phyloP scores from a whole-genome alignment of 2,329 filamentous ascomycete species.

The Ceratocystis variospora region DNA sequence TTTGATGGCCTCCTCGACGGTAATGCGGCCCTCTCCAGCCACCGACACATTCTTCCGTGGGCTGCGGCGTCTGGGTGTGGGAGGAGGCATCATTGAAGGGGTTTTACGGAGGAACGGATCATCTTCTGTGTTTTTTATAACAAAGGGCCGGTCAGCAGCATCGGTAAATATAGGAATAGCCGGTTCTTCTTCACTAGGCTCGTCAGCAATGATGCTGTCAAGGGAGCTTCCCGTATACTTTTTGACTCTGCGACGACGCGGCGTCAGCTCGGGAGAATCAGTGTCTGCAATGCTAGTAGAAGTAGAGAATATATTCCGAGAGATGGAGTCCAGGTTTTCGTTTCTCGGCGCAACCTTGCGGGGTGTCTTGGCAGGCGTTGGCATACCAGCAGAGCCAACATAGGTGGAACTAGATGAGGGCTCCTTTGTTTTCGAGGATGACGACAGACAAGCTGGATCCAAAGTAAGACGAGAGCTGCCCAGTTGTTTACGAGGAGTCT shows the following conservation, averaged over 20 bases:
- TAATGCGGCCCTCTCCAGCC: constrained; percentile 42
- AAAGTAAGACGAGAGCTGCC: constrained; percentile 27
- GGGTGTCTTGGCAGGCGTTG: constrained; percentile 67
- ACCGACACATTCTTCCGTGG: constrained; percentile 42
- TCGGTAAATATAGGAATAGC: constrained; percentile 66
- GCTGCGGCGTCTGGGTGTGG: constrained; percentile 33
- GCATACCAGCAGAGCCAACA: constrained; percentile 43
- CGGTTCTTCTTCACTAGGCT: constrained; percentile 44
- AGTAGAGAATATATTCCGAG: constrained; percentile 43
- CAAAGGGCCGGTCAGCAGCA: constrained; percentile 62
- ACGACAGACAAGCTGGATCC: constrained; percentile 32
- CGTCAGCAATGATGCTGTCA: constrained; percentile 28
- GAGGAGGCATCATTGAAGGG: constrained; percentile 24
- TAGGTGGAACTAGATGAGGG: constrained; percentile 26
- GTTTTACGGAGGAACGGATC: constrained; percentile 56
- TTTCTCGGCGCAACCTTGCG: constrained; percentile 45
- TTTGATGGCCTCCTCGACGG: constrained; percentile 47
- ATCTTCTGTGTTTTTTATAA: constrained; percentile 47
- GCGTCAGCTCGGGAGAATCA: constrained; percentile 44
- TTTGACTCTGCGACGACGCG: constrained; percentile 43
- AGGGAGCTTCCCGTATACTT: constrained; percentile 42
- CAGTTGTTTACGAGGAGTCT: constrained; percentile 25
- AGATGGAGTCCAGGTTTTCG: constrained; percentile 39
- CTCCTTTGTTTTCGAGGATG: constrained; percentile 25
- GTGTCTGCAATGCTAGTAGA: not conserved